Evolutionary conservation across 371 early-diverging fungal genomes (phyloP).

Genomic region (Syncephalastrum racemosum): DNA sequence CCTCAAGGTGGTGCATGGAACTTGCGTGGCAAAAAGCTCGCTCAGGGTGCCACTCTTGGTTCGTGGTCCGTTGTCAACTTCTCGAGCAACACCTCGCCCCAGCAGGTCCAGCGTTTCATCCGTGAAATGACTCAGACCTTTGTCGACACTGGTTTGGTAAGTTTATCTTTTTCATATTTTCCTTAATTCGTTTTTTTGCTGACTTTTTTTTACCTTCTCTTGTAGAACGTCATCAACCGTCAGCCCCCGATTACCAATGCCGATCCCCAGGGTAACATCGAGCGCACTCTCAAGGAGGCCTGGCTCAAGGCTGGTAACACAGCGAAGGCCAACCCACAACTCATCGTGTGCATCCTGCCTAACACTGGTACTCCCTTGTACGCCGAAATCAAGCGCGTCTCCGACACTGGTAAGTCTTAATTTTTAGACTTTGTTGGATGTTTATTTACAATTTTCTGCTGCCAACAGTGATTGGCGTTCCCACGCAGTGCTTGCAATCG

Average conservation of each 20-base stretch:
- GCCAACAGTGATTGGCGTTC: conserved; percentile 69
- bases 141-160: conserved; percentile 62
- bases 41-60: conserved; percentile 67
- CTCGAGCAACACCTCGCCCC: conserved; percentile 27
- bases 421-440: background rate
- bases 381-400: conserved; percentile 92
- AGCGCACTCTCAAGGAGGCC: conserved; percentile 67
- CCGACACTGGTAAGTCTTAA: conserved; percentile 69
- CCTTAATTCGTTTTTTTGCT: background rate
- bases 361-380: conserved; percentile 87
- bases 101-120: conserved; percentile 52
- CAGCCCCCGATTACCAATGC: conserved; percentile 74
- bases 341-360: conserved; percentile 83
- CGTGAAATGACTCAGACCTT: conserved; percentile 52
- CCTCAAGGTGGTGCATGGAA: conserved; percentile 90
- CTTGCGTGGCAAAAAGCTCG: conserved; percentile 78
- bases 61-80: conserved; percentile 81
- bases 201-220: conserved; percentile 13
- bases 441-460: background rate
- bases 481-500: conserved; percentile 87
- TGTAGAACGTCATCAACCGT: conserved; percentile 46
- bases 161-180: conserved; percentile 1
- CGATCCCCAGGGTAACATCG: conserved; percentile 69
- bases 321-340: conserved; percentile 72
- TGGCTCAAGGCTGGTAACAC: conserved; percentile 71